A percentile compares a stretch with the other conserved stretches of the same genome.
phyloP scores from a whole-genome alignment of 2,329 filamentous ascomycete species.

The Fusarium compactum region DNA sequence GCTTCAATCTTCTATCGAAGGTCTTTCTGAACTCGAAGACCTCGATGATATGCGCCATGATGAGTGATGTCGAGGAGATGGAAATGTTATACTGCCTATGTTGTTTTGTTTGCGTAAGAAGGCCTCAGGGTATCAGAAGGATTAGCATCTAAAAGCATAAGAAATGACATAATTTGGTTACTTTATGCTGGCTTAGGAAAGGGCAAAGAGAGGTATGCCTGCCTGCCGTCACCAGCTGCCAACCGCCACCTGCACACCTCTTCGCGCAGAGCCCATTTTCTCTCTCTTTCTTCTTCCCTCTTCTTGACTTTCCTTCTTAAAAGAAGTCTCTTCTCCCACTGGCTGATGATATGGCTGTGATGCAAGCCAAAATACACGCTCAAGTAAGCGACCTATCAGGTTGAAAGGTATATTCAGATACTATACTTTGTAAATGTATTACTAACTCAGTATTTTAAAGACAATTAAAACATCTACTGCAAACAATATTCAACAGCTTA shows the following conservation, averaged over 20 bases:
- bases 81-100: background rate
- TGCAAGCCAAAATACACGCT: no score
- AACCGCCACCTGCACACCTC: no score
- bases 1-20: background rate
- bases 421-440: no score
- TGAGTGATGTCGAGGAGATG: background rate
- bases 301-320: no score
- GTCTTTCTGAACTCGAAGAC: background rate
- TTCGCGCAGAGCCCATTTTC: no score
- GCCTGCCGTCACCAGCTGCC: background rate
- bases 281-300: no score
- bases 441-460: no score
- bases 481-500: slow-evolving; percentile 82
- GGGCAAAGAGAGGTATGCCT: background rate
- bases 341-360: no score
- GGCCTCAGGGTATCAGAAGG: background rate
- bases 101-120: background rate
- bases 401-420: no score
- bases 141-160: background rate
- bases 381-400: no score
- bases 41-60: background rate
- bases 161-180: background rate
- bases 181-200: background rate
- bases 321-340: no score
- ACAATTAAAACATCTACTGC: no score